Base-by-base conservation (phyloP, 2,329 filamentous ascomycete genomes). In the Diaporthe vexans region DNA sequence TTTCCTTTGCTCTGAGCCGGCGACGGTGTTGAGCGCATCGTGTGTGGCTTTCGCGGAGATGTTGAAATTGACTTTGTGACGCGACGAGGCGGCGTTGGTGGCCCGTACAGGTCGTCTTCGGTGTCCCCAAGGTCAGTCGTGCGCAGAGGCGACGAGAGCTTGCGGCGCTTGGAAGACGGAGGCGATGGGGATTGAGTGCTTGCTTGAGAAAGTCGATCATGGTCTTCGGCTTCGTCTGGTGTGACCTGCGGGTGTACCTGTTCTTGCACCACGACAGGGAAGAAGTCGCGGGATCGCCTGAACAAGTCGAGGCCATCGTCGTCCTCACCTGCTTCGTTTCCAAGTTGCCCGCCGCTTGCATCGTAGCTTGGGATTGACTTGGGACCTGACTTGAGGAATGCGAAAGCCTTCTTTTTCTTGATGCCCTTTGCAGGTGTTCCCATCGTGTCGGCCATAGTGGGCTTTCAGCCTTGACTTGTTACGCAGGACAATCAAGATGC, bases 241-340 rank as follows among this genome's bases (percentile, higher is more conserved):
- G 73, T 70, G 65, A 58, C 51, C 40, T 63, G 29, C n/a, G 56
- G 70, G 19, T 69, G 46, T 52, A 77, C 59, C 40, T 77, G 67
- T 40, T 83, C 82, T 46, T 80, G 76, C 3, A 80, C 48, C 24
- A 71, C 79, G 48, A 84, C 82, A 8, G 85, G 83, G 68, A 87
- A 88, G 79, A 89, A 88, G 73, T 86, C 83, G 75, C 86, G 86
- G 17, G 86, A 83, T 7, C 87, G 86, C 56, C 85, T 84, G 76
- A 91, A 91, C 8, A 91, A 81, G 2, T 82, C 82, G 15, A 91
- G 82, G 3, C 79, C 80, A 68, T 85, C 83, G 37, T 78, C 77
- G 24, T 80, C 78, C 2, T 69, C 21, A 8, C 69, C 71, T 33
- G 63, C 48, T 40, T 63, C 67, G n/a, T 68, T 63, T 52, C 52